phyloP scores from a whole-genome alignment of 306 rosid genomes.

The Chamaecrista fasciculata region DNA sequence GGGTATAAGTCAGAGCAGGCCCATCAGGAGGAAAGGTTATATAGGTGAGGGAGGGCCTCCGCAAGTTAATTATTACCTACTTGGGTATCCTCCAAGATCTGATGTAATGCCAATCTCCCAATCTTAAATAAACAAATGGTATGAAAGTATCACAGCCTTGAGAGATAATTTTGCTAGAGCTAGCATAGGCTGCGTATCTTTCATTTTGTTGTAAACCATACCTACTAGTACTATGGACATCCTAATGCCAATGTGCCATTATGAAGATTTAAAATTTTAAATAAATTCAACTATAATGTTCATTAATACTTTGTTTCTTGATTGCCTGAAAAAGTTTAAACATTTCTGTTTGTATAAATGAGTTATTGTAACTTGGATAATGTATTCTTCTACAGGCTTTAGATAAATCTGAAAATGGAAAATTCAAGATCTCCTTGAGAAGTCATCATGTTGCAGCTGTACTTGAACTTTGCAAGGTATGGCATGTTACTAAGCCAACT shows the following conservation, averaged over 20 bases:
- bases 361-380: constrained; percentile 24
- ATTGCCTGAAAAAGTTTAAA: background rate
- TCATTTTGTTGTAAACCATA: background rate
- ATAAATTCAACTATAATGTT: constrained; percentile 9
- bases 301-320: background rate
- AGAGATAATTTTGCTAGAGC: background rate
- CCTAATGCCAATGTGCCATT: background rate
- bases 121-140: background rate
- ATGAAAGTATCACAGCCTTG: background rate
- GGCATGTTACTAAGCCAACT: constrained; percentile 15
- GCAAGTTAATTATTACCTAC: background rate
- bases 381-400: constrained; percentile 54
- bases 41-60: background rate
- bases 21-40: background rate
- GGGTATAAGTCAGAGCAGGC: no score
- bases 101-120: background rate
- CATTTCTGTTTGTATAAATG: background rate
- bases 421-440: constrained; percentile 67
- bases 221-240: background rate
- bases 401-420: constrained; percentile 68
- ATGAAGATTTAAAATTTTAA: no score
- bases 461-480: constrained; percentile 90
- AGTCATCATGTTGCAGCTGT: constrained; percentile 73
- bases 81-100: background rate
- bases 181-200: background rate